These are phyloP conservation scores for Hydnum rufescens DNA, from an alignment of 768 basidiomycete genomes.

Conservation along the genomic window DNA sequence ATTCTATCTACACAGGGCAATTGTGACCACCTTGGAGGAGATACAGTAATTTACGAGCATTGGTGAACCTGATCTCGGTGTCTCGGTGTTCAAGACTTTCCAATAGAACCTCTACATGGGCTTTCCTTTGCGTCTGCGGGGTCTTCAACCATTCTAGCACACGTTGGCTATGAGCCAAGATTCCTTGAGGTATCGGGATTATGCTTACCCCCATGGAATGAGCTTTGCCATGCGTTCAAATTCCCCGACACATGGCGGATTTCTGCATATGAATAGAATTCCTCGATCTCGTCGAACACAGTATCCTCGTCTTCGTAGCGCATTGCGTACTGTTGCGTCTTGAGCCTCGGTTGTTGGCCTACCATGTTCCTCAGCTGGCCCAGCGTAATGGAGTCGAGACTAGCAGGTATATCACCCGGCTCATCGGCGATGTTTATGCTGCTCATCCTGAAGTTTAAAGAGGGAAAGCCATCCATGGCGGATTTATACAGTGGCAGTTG, in stretches of 20 bases:
- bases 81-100: conserved; percentile 79
- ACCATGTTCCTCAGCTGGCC: conserved; percentile 16
- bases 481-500: neutral
- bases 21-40: conserved; percentile 61
- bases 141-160: conserved; percentile 61
- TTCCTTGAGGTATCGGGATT: conserved; percentile 8
- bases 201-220: conserved; percentile 50
- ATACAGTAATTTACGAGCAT: conserved; percentile 75
- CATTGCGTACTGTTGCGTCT: neutral
- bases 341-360: conserved; percentile 12
- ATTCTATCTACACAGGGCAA: neutral
- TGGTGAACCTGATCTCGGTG: conserved; percentile 65
- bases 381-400: conserved; percentile 15
- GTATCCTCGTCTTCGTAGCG: conserved; percentile 91
- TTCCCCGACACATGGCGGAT: conserved; percentile 80
- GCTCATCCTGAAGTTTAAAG: neutral
- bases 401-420: neutral
- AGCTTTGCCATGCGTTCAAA: conserved; percentile 70
- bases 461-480: neutral
- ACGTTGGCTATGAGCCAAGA: conserved; percentile 10
- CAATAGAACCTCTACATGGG: conserved; percentile 60
- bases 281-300: conserved; percentile 87
- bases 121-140: conserved; percentile 36
- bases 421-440: conserved; percentile 1
- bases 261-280: conserved; percentile 95